Conservation (phyloP, 768 basidiomycete genomes). For the Mycena capillaripes region DNA sequence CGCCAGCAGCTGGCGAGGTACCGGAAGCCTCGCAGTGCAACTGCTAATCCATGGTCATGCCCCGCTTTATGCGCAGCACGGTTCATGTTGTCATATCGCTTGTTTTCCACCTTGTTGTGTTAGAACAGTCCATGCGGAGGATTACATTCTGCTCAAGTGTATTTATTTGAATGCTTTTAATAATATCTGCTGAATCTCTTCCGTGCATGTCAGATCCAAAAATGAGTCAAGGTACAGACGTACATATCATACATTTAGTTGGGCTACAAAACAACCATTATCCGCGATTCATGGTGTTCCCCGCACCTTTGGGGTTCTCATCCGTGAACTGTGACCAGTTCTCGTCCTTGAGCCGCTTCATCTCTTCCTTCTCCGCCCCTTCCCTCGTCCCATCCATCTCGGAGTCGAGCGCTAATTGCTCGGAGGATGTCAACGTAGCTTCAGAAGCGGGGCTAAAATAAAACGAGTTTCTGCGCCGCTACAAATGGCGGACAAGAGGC, state of each 20-base stretch:
- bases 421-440: slow-evolving; percentile 76
- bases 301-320: slow-evolving; percentile 88
- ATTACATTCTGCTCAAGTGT: slow-evolving; percentile 25
- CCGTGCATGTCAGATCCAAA: too few species aligned
- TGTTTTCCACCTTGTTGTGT: slow-evolving; percentile 30
- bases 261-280: slow-evolving; percentile 48
- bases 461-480: slow-evolving; percentile 20
- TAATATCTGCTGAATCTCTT: slow-evolving; percentile 34
- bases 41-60: slow-evolving; percentile 64
- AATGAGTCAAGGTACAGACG: not conserved
- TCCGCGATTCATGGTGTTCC: slow-evolving; percentile 97
- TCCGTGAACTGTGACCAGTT: slow-evolving; percentile 94
- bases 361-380: slow-evolving; percentile 79
- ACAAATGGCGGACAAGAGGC: not conserved
- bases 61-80: slow-evolving; percentile 8
- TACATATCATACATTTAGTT: slow-evolving; percentile 24
- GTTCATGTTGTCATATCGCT: slow-evolving; percentile 20
- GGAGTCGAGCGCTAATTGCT: slow-evolving; percentile 82
- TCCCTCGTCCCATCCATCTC: slow-evolving; percentile 86
- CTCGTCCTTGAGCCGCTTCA: slow-evolving; percentile 88
- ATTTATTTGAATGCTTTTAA: slow-evolving; percentile 35
- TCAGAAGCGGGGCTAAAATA: slow-evolving; percentile 73
- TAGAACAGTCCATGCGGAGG: slow-evolving; percentile 33
- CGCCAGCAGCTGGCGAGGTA: slow-evolving; percentile 73
- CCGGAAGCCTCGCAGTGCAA: slow-evolving; percentile 91